Percentiles rank a stretch among this genome's conserved stretches.
Evolutionary conservation across 164 flowering plant genomes (phyloP).

Genomic region (Vitis rotundifolia): DNA sequence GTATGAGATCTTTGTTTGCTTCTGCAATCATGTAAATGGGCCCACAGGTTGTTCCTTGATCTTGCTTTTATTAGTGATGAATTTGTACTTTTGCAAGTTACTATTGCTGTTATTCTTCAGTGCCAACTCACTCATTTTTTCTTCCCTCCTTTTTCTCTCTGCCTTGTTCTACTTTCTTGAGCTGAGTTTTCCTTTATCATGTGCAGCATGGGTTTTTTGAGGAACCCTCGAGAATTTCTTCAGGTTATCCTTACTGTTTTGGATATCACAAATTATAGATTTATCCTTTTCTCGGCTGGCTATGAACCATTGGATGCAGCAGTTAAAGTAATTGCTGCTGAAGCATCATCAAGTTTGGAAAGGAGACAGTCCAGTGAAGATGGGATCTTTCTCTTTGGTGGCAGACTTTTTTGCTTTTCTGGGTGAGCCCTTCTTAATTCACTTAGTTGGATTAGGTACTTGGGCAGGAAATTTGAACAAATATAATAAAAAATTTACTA

Average conservation of each 20-base stretch:
- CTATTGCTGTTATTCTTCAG: not conserved
- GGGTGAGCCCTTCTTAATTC: conserved; percentile 48
- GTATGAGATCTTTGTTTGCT: no score
- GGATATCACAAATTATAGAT: conserved; percentile 47
- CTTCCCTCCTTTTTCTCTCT: not conserved
- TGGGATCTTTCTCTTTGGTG: conserved; percentile 52
- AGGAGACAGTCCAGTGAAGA: conserved; percentile 26
- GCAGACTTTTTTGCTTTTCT: conserved; percentile 70
- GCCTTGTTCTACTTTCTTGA: not conserved
- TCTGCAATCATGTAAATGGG: no score
- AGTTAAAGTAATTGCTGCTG: conserved; percentile 32
- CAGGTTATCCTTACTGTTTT: conserved; percentile 54
- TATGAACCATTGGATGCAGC: conserved; percentile 74
- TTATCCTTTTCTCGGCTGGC: conserved; percentile 78
- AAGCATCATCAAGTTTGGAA: conserved; percentile 22
- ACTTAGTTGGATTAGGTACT: not conserved
- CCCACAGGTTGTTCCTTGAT: no score
- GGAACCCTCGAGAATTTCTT: conserved; percentile 72
- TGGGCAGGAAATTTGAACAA: no score
- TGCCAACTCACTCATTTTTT: no score
- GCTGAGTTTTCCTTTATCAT: conserved; percentile 10
- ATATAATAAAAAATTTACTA: no score
- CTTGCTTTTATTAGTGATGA: no score
- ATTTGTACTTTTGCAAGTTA: not conserved
- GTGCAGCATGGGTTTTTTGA: conserved; percentile 90